Conservation (phyloP, 108 stramenopile species). For the Nitzschia sp. region DNA sequence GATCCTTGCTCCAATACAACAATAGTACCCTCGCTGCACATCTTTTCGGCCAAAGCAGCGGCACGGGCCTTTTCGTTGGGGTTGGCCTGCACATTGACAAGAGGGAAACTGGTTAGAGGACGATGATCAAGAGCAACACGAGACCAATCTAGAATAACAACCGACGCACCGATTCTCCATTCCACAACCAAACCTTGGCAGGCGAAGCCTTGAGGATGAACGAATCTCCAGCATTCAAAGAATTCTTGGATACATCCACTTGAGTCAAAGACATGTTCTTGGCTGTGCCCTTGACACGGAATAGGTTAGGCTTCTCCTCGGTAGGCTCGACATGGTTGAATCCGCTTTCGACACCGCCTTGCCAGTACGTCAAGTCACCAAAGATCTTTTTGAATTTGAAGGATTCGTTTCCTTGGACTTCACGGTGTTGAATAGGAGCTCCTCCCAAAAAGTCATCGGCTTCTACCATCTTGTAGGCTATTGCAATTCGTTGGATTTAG, state of each 20-base stretch:
- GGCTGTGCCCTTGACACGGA: slow-evolving; percentile 54
- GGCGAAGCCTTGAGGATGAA: slow-evolving; percentile 83
- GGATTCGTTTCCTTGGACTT: slow-evolving; percentile 83
- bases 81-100: slow-evolving; percentile 23
- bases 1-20: slow-evolving; percentile 42
- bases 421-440: slow-evolving; percentile 85
- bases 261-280: slow-evolving; percentile 64
- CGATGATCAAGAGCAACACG: neutral
- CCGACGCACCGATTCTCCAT: slow-evolving; percentile 58
- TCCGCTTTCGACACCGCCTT: slow-evolving; percentile 87
- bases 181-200: slow-evolving; percentile 76
- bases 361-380: slow-evolving; percentile 66
- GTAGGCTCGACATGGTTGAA: slow-evolving; percentile 78
- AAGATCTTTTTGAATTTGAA: slow-evolving; percentile 58
- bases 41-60: slow-evolving; percentile 30
- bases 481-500: no score
- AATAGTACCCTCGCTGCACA: slow-evolving; percentile 44
- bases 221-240: slow-evolving; percentile 82
- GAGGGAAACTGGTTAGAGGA: neutral
- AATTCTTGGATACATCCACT: slow-evolving; percentile 50
- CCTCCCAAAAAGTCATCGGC: slow-evolving; percentile 86
- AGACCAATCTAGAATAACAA: neutral
- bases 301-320: slow-evolving; percentile 58
- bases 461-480: slow-evolving; percentile 87
- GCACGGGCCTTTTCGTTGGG: slow-evolving; percentile 35